Conservation (phyloP, 805 yeast genomes). For the Saccharomycopsis fodiens region DNA sequence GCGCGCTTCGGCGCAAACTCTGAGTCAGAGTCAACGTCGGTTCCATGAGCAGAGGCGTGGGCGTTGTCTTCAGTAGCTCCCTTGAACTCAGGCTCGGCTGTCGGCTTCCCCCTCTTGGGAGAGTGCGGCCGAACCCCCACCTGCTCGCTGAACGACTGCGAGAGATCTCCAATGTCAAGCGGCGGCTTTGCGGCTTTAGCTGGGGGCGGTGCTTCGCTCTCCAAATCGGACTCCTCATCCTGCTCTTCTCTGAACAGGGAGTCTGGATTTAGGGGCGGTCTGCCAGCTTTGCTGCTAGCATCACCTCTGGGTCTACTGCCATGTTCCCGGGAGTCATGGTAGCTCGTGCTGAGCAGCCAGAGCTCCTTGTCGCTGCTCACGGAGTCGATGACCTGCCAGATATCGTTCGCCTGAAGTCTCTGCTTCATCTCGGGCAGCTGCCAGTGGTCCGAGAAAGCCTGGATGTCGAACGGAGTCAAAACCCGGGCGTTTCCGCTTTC, state of each 20-base stretch:
- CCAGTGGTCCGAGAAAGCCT: slow-evolving; percentile 10
- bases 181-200: no score
- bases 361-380: slow-evolving; percentile 9
- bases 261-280: not conserved
- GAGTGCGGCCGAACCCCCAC: slow-evolving; percentile 12
- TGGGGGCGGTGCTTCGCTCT: not conserved
- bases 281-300: not conserved
- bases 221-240: slow-evolving; percentile 2
- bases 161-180: slow-evolving; percentile 2
- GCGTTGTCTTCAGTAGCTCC: no score
- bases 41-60: no score
- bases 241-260: not conserved
- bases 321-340: slow-evolving; percentile 6
- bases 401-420: slow-evolving; percentile 4
- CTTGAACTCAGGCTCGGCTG: no score
- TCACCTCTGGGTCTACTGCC: not conserved
- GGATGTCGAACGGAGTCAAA: slow-evolving; percentile 2
- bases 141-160: slow-evolving; percentile 14
- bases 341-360: slow-evolving; percentile 12
- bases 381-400: slow-evolving; percentile 14
- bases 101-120: no score
- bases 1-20: no score
- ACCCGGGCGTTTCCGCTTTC: not conserved
- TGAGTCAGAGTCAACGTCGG: no score
- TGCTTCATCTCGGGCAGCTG: no score